phyloP scores from a whole-genome alignment of 805 yeast species.

The Lipomyces anomalus region DNA sequence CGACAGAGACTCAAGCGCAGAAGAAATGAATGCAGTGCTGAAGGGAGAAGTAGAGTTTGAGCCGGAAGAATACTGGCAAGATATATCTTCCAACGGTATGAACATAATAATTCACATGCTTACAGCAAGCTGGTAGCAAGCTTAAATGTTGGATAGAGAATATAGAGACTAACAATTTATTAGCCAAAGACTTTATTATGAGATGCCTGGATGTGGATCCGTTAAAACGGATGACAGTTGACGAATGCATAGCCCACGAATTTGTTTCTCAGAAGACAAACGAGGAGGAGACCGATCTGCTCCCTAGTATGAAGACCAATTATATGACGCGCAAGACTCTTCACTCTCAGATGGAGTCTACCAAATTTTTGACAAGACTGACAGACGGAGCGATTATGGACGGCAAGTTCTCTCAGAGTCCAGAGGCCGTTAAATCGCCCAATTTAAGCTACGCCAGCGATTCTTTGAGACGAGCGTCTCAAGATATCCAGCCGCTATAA shows the following conservation, averaged over 20 bases:
- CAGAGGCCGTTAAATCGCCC: slow-evolving; percentile 18
- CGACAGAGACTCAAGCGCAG: slow-evolving; percentile 65
- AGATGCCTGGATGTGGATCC: slow-evolving; percentile 49
- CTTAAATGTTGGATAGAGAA: not conserved
- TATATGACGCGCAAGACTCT: slow-evolving; percentile 1
- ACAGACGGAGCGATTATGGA: slow-evolving; percentile 19
- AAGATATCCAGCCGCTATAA: too few relatives aligned
- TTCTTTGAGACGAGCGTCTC: not conserved
- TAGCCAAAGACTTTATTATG: slow-evolving; percentile 50
- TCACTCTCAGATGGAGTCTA: slow-evolving; percentile 9
- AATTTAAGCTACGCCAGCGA: too few relatives aligned
- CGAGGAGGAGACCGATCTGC: slow-evolving; percentile 32
- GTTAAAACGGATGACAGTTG: slow-evolving; percentile 43
- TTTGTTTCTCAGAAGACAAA: slow-evolving; percentile 31
- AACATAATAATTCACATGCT: too few relatives aligned
- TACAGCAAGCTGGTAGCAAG: too few relatives aligned
- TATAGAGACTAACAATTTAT: not conserved
- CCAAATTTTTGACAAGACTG: slow-evolving; percentile 6
- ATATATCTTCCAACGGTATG: slow-evolving; percentile 42
- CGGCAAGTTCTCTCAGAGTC: slow-evolving; percentile 17
- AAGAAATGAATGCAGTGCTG: slow-evolving; percentile 59
- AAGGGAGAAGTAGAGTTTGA: slow-evolving; percentile 55
- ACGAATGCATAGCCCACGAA: slow-evolving; percentile 43
- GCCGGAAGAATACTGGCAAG: slow-evolving; percentile 54
- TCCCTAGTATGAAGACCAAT: slow-evolving; percentile 27